phyloP scores from a whole-genome alignment of 2,329 filamentous ascomycete species.

The Scedosporium minutisporum region DNA sequence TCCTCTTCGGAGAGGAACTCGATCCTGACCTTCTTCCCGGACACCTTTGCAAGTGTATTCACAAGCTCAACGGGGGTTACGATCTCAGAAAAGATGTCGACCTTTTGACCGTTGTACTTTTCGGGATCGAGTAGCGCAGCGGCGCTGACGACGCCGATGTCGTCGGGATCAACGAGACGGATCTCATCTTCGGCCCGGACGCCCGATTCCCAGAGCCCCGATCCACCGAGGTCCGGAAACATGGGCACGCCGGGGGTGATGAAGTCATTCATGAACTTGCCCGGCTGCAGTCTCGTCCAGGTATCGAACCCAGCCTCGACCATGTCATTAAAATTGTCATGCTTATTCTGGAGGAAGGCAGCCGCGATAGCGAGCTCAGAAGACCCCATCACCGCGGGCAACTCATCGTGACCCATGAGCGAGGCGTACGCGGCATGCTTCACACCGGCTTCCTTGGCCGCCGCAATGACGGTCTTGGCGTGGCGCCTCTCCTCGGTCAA shows the following conservation, averaged over 20 bases:
- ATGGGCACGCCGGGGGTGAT: constrained; percentile 28
- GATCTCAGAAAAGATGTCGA: constrained; percentile 31
- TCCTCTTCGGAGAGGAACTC: constrained; percentile 31
- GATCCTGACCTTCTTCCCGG: constrained; percentile 24
- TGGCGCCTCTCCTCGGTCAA: constrained; percentile 18
- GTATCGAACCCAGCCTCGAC: constrained; percentile 24
- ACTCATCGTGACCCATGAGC: constrained; percentile 17
- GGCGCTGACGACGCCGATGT: constrained; percentile 35
- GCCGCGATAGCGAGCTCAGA: constrained; percentile 18
- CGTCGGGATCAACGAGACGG: constrained; percentile 33
- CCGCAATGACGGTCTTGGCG: constrained; percentile 21
- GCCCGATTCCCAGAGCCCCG: constrained; percentile 27
- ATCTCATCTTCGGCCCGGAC: constrained; percentile 24
- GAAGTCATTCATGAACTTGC: constrained; percentile 43
- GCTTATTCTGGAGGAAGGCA: constrained; percentile 27
- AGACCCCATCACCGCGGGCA: constrained; percentile 17
- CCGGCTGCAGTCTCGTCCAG: constrained; percentile 41
- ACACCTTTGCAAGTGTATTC: constrained; percentile 21
- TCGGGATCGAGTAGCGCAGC: constrained; percentile 31
- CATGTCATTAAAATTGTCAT: constrained; percentile 29
- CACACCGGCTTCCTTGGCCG: constrained; percentile 27
- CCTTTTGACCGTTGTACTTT: constrained; percentile 28
- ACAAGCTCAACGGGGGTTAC: constrained; percentile 26
- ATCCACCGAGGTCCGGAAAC: constrained; percentile 28
- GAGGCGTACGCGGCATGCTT: constrained; percentile 27